These are phyloP conservation scores for Lupinus albus DNA, from an alignment of 306 rosid genomes.

Conservation along the genomic window DNA sequence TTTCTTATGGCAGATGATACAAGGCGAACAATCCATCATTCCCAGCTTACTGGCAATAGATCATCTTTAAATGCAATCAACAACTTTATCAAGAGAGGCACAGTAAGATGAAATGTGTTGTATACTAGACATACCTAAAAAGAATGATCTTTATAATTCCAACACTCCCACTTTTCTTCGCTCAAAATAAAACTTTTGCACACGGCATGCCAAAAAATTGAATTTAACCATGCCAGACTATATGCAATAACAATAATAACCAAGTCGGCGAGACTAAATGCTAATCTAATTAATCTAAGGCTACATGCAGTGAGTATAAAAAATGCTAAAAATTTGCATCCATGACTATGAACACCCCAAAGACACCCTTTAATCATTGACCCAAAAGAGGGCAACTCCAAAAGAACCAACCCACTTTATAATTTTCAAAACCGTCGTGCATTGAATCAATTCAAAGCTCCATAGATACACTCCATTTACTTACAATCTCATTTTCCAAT, in stretches of 20 bases:
- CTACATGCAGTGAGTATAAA: background rate
- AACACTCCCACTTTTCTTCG: conserved; percentile 10
- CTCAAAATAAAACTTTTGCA: background rate
- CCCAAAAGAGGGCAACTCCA: background rate
- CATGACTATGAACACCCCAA: background rate
- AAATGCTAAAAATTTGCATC: background rate
- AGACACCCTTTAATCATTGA: background rate
- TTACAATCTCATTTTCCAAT: background rate
- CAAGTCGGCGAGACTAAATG: no score
- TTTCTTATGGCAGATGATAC: background rate
- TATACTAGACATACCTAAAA: background rate
- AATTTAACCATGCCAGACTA: background rate
- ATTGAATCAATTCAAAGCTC: background rate
- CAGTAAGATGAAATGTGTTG: background rate
- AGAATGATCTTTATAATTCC: conserved; percentile 6
- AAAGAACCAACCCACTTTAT: background rate
- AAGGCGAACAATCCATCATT: background rate
- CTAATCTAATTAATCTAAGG: no score
- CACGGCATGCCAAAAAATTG: background rate
- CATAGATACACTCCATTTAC: background rate
- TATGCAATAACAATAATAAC: no score
- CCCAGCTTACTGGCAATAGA: background rate
- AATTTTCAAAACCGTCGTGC: background rate
- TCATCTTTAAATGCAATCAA: background rate
- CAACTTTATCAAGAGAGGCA: background rate